Base-by-base conservation (phyloP, 2,329 filamentous ascomycete species). In the Xylaria sp. region DNA sequence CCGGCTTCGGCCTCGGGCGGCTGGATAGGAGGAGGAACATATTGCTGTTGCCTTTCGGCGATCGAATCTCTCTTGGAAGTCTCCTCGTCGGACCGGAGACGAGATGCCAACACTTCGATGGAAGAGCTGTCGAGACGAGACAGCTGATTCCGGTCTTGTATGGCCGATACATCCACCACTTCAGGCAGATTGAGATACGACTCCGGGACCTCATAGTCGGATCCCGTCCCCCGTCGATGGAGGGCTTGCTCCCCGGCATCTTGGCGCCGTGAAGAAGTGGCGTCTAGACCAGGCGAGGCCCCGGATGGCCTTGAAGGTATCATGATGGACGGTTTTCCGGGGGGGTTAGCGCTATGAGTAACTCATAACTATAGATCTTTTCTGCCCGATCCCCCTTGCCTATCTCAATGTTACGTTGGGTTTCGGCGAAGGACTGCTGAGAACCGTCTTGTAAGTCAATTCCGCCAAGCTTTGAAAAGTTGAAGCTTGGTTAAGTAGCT, bases 181-280 rank as follows among this genome's bases (percentile, higher is more conserved):
- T 86, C 85, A 65, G 81, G 79, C 28, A 85, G 75, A 67, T 83
- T 82, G 48, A 72, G 77, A 66, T 83, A 85, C 4, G 72, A 73
- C 43, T 78, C 78, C 2, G 81, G 81, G 0, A 78, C 69, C 70
- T 81, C 75, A 67, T 83, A 80, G 23, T 73, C 55, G 55, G 39
- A 39, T 23, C 65, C 72, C 32, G 67, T 68, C 6, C 67, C 61
- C 48, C 69, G 68, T 10, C 71, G 72, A 20, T 59, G 65, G 45
- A 70, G 71, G 46, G 56, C 13, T 34, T 30, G 46, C 4, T 52
- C 59, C 13, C 25, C 41, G 12, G 12, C 30, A 32, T 15, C 18
- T 32, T 56, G 66, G 43, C 13, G 56, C 34, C 28, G 58, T 52
- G 70, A 45, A 63, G 65, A 46, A 60, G 61, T 53, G 64, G 70